phyloP scores from a whole-genome alignment of 2,329 filamentous ascomycete genomes.

The Arthroderma sp. region DNA sequence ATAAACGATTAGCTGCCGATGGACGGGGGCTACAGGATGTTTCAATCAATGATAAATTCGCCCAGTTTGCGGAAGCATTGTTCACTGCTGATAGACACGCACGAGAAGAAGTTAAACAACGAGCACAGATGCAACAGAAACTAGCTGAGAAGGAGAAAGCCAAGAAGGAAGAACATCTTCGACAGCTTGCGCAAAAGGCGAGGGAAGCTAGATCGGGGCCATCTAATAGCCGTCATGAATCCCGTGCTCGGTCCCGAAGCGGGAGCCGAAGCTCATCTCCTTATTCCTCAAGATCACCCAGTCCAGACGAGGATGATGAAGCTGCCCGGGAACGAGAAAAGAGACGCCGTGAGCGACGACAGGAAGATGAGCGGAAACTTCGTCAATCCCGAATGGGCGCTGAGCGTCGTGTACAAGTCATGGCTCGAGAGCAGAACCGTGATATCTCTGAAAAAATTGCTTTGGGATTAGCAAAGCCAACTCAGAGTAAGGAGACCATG shows the following conservation, averaged over 20 bases:
- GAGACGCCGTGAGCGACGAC: slow-evolving; percentile 62
- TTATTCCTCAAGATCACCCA: slow-evolving; percentile 32
- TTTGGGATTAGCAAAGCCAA: slow-evolving; percentile 85
- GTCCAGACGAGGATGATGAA: slow-evolving; percentile 51
- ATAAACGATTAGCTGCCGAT: slow-evolving; percentile 90
- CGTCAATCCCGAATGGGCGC: slow-evolving; percentile 92
- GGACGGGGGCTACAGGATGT: slow-evolving; percentile 85
- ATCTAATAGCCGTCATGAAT: slow-evolving; percentile 39
- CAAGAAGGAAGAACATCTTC: slow-evolving; percentile 84
- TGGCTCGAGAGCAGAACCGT: slow-evolving; percentile 88
- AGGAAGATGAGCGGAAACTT: slow-evolving; percentile 78
- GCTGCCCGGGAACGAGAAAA: slow-evolving; percentile 65
- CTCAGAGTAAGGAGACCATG: slow-evolving; percentile 84
- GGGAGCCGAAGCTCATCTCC: slow-evolving; percentile 34
- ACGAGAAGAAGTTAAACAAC: slow-evolving; percentile 85
- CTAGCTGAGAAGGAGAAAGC: slow-evolving; percentile 93
- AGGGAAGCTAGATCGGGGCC: slow-evolving; percentile 61
- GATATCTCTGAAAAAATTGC: slow-evolving; percentile 97
- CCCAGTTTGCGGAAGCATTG: slow-evolving; percentile 84
- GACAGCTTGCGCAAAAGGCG: slow-evolving; percentile 78
- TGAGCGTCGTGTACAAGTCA: slow-evolving; percentile 79
- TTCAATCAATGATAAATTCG: slow-evolving; percentile 97
- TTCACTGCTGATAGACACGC: slow-evolving; percentile 92
- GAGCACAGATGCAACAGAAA: slow-evolving; percentile 88
- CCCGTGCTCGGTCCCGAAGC: slow-evolving; percentile 36